Evolutionary conservation across 1,284 basidiomycete species (phyloP), one percentile per base, ranked within the genome.

Genomic region (Cutaneotrichosporon mucoides): DNA sequence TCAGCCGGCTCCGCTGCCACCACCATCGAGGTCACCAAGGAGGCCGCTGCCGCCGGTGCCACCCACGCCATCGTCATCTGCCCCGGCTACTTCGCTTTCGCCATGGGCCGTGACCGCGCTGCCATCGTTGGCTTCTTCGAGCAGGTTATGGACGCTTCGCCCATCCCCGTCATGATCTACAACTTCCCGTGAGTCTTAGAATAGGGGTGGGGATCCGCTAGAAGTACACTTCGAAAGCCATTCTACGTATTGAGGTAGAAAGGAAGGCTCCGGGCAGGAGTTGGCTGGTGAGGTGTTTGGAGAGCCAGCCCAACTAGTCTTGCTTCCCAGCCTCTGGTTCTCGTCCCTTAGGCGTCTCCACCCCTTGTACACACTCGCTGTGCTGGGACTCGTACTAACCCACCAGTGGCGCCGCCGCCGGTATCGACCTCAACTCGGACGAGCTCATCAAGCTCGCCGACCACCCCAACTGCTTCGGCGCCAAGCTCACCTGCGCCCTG

Each of bases 391-490:
- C 24, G 13, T n/a, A 34, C 41, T 53, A 13, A 12, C 7, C 10
- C 24, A 24, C 11, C 51, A 76, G 73, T 38, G 79, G 79, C 10
- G 80, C 79, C 10, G 89, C 90, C 0, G 86, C 89, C 0, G 91
- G 92, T 8, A 84, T 91, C 66, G 90, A 96, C 73, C 84, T 95
- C 57, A 87, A 90, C 74, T 90, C 89, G 0, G 91, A 94, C 75
- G 83, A 85, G 54, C 84, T 96, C 67, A 82, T 82, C 56, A 81
- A 82, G 24, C 82, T 94, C 38, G 85, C 88, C 4, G 76, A 83
- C 55, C 91, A 94, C 72, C 89, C 88, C 10, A 92, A 93, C 79
- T 90, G 92, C 68, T 89, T 92, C 64, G 92, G 91, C 61, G 87
- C 85, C 55, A 94, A 92, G 79, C 82, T 93, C 46, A 92, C 91